Base-by-base conservation (phyloP, 257 asterid species). In the Solanum habrochaites region DNA sequence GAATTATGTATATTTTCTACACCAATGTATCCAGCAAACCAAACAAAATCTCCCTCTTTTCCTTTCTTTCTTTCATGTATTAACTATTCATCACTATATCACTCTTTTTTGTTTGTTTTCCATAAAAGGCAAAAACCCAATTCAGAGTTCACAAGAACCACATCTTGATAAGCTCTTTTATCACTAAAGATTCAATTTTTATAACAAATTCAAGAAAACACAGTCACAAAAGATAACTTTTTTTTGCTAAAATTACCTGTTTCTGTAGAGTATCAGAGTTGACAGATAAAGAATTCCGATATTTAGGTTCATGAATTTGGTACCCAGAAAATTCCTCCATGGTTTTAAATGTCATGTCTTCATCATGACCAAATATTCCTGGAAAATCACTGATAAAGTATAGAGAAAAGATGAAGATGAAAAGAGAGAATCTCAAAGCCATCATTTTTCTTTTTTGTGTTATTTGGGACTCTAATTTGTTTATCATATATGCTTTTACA, bases 321-420 rank as follows among this genome's bases (percentile, higher is more conserved):
- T 94, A 93, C 85, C 98, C 98, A n/a, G 98, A 96, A 90, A 96
- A 96, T n/a, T 92, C 94, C 91, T 94, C 98, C 98, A 94, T 94
- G 82, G 94, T 96, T 91, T 88, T 92, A 87, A 74, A 88, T 6
- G 92, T 90, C 23, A 91, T 88, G 84, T 89, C 95, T 83, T 89
- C 73, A 70, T 82, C 94, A 91, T 91, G 86, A 81, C 93, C 91
- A 77, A 82, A 86, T 85, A 91, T 88, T 81, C 83, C 88, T 25
- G 69, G 86, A 75, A 86, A 85, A 35, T 74, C 43, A 42, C 47
- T 85, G 83, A 90, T 27, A 83, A 90, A 90, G 90, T 31, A 86
- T 6, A 89, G 74, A 60, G 87, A 86, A 47, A 90, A 87, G 85
- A 91, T 62, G 80, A 78, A 16, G 31, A 83, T 39, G 15, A 66